Conservation (phyloP, 257 asterid genomes). For the Solanum pinnatisectum region DNA sequence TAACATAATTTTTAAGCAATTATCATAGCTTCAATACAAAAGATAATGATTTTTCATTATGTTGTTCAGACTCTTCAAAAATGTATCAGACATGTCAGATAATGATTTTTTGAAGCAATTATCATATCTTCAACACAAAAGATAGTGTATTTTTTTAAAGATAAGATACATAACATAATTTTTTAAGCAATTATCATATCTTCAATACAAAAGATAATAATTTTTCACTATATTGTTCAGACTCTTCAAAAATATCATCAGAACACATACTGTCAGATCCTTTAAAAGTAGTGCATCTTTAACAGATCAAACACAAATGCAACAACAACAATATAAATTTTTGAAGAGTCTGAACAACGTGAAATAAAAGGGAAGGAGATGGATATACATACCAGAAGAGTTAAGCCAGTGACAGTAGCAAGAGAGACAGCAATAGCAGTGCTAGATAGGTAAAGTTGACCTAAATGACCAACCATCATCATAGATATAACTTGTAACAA, state of each 20-base stretch:
- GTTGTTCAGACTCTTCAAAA: too few relatives aligned
- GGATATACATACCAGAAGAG: background rate
- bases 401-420: background rate
- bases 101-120: background rate
- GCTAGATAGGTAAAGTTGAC: background rate
- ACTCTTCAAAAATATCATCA: background rate
- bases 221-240: background rate
- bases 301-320: background rate
- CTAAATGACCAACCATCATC: background rate
- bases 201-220: too few relatives aligned
- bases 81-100: too few relatives aligned
- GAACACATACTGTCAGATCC: too few relatives aligned
- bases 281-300: too few relatives aligned
- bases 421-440: background rate
- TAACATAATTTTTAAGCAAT: too few relatives aligned
- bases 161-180: too few relatives aligned
- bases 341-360: background rate
- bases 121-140: background rate
- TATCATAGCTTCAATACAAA: too few relatives aligned
- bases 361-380: background rate
- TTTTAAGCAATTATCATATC: too few relatives aligned
- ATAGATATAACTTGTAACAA: background rate
- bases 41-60: too few relatives aligned
- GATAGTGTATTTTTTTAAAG: too few relatives aligned
- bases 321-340: rapidly evolving